phyloP scores from a whole-genome alignment of 2,329 filamentous ascomycete species.

The Metarhizium anisopliae region DNA sequence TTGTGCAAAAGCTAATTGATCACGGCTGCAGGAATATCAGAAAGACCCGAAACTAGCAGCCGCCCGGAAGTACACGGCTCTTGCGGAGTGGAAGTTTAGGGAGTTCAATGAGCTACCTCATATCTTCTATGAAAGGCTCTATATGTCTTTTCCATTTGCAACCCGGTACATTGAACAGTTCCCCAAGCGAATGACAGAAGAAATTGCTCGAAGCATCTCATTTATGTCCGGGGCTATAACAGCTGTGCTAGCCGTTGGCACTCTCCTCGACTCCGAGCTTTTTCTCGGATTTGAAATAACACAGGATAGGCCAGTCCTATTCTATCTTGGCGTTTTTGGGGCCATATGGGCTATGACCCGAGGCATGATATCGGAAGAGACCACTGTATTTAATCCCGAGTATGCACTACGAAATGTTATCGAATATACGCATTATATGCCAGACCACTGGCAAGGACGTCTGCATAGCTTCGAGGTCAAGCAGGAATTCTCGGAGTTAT shows the following conservation, averaged over 20 bases:
- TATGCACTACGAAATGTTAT: conserved; percentile 83
- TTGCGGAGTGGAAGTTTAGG: conserved; percentile 96
- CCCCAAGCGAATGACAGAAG: conserved; percentile 87
- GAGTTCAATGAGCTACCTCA: conserved; percentile 97
- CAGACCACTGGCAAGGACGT: conserved; percentile 77
- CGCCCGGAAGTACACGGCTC: conserved; percentile 73
- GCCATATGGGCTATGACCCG: conserved; percentile 76
- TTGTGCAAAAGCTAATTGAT: background rate
- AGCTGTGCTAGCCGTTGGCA: conserved; percentile 74
- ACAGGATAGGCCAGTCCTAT: conserved; percentile 76
- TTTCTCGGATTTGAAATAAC: conserved; percentile 91
- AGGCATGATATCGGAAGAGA: conserved; percentile 79
- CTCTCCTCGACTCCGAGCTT: conserved; percentile 81
- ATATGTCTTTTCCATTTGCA: conserved; percentile 92
- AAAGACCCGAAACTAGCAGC: conserved; percentile 86
- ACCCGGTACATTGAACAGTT: conserved; percentile 92
- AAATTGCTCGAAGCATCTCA: conserved; percentile 72
- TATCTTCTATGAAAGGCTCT: conserved; percentile 78
- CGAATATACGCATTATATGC: conserved; percentile 86
- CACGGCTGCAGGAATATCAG: conserved; percentile 66
- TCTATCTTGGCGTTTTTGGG: conserved; percentile 78
- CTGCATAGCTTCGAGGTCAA: conserved; percentile 94
- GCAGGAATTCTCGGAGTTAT: conserved; percentile 78
- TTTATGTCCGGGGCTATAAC: conserved; percentile 83
- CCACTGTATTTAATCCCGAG: conserved; percentile 83